Percentiles rank a stretch among this genome's conserved stretches.
Conservation (phyloP, 768 basidiomycete species). For the Serpula lacrymans region DNA sequence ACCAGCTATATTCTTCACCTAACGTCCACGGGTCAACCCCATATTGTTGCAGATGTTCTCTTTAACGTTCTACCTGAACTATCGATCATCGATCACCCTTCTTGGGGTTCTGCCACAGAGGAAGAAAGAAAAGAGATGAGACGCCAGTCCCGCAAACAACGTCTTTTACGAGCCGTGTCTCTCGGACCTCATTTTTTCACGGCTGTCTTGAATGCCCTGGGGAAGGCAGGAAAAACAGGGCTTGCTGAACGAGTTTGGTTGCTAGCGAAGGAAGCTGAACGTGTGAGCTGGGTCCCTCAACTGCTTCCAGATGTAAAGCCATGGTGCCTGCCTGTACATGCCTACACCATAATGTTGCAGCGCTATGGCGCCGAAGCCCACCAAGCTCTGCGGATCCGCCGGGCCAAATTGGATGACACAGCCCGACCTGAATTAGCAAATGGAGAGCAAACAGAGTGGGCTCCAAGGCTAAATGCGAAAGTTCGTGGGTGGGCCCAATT, state of each 20-base stretch:
- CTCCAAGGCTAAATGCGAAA: constrained; percentile 14
- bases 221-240: constrained; percentile 50
- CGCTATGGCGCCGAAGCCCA: constrained; percentile 50
- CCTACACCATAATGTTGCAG: constrained; percentile 72
- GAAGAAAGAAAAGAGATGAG: constrained; percentile 24
- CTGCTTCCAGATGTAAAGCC: constrained; percentile 31
- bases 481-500: constrained; percentile 36
- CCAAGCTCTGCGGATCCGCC: constrained; percentile 17
- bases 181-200: constrained; percentile 63
- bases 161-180: constrained; percentile 38
- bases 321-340: constrained; percentile 64
- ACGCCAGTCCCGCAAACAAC: constrained; percentile 23
- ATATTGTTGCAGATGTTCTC: constrained; percentile 44
- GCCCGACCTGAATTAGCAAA: constrained; percentile 2
- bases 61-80: constrained; percentile 57
- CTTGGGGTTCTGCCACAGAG: constrained; percentile 26
- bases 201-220: constrained; percentile 55
- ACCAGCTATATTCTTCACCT: constrained; percentile 52
- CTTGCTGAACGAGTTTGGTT: constrained; percentile 64
- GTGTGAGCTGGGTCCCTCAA: constrained; percentile 42
- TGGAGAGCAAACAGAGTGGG: constrained; percentile 14
- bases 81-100: constrained; percentile 33
- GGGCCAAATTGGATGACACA: too few relatives aligned
- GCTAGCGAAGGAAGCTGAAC: constrained; percentile 57
- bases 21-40: constrained; percentile 43